Evolutionary conservation across 106 monocot species (phyloP).

Genomic region (Chionographis japonica): DNA sequence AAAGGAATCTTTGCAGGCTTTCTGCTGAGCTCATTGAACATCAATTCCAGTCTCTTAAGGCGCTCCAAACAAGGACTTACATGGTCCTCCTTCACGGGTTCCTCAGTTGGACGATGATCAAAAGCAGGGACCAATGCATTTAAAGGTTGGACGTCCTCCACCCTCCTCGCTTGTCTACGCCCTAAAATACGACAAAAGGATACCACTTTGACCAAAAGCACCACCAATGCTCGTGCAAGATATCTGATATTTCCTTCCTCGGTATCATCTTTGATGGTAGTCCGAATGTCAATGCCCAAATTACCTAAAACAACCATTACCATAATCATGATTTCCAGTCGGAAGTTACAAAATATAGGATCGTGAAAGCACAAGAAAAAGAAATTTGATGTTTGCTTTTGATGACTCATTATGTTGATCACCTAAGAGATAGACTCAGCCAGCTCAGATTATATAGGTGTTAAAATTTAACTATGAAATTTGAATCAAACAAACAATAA

Average conservation of each 20-base stretch:
- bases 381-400: too few relatives aligned
- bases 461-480: too few relatives aligned
- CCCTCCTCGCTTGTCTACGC: slow-evolving; percentile 22
- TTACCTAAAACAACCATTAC: slow-evolving; percentile 15
- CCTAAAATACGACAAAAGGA: slow-evolving; percentile 17
- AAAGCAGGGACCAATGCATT: slow-evolving; percentile 1
- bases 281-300: slow-evolving; percentile 1
- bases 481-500: too few relatives aligned
- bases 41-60: slow-evolving; percentile 59
- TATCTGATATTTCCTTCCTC: slow-evolving; percentile 23
- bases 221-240: slow-evolving; percentile 27
- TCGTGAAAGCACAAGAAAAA: too few relatives aligned
- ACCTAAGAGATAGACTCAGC: too few relatives aligned
- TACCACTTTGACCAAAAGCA: slow-evolving; percentile 36
- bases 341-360: too few relatives aligned
- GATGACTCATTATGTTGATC: too few relatives aligned
- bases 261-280: slow-evolving; percentile 7
- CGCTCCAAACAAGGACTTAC: slow-evolving; percentile 61
- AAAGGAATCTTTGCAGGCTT: slow-evolving; percentile 68
- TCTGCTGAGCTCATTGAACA: slow-evolving; percentile 47
- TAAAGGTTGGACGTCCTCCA: slow-evolving; percentile 21
- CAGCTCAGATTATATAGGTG: too few relatives aligned
- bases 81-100: slow-evolving; percentile 23
- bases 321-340: not conserved
- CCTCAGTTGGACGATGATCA: not conserved